Conservation (phyloP, 306 rosid genomes). For the Notholithocarpus densiflorus region DNA sequence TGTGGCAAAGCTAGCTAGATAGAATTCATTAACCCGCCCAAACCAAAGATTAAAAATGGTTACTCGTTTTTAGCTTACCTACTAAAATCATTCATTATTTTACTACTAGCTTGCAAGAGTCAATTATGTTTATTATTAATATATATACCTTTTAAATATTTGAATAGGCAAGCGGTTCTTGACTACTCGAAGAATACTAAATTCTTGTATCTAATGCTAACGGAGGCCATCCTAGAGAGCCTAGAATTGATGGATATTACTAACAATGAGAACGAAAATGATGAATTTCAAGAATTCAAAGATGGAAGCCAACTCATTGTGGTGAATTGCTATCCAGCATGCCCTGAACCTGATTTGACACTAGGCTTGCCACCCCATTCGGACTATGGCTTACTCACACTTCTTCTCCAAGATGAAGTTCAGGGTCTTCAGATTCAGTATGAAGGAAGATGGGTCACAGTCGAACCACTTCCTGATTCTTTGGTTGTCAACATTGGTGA, state of each 20-base stretch:
- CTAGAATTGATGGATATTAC: constrained; percentile 41
- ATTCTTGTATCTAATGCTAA: constrained; percentile 41
- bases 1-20: no score
- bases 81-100: background rate
- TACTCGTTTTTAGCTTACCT: no score
- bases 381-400: constrained; percentile 87
- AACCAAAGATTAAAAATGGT: no score
- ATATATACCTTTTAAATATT: background rate
- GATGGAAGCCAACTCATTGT: constrained; percentile 85
- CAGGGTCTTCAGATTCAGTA: constrained; percentile 71
- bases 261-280: constrained; percentile 22
- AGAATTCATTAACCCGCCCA: no score
- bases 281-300: constrained; percentile 42
- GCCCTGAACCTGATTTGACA: constrained; percentile 86
- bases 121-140: background rate
- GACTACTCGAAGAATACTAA: constrained; percentile 62
- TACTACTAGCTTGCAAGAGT: background rate
- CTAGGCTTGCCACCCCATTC: constrained; percentile 92
- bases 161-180: constrained; percentile 47
- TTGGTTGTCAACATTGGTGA: constrained; percentile 87
- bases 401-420: constrained; percentile 76
- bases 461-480: constrained; percentile 59
- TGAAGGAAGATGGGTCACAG: constrained; percentile 67
- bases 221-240: constrained; percentile 71
- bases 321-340: constrained; percentile 72